Percentiles rank a stretch among this genome's conserved stretches.
Evolutionary conservation across 140 eudicot genomes (phyloP).

Genomic region (Flaveria floridana): DNA sequence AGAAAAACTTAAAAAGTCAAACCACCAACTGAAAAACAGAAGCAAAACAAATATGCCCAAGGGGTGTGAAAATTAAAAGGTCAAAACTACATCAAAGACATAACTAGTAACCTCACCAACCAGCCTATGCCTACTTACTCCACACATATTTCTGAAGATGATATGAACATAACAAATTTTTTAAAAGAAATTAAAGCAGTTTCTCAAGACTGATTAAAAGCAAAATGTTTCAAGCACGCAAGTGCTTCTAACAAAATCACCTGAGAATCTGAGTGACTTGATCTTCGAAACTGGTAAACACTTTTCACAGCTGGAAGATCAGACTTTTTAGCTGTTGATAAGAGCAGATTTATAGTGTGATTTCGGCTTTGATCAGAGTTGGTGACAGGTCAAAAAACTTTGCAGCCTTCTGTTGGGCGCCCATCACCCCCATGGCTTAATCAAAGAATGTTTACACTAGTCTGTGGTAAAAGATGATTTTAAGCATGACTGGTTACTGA

Average conservation of each 20-base stretch:
- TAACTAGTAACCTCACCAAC: constrained; percentile 5
- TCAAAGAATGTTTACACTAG: constrained; percentile 10
- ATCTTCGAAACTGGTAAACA: constrained; percentile 15
- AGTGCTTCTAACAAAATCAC: constrained; percentile 23
- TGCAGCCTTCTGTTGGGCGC: constrained; percentile 23
- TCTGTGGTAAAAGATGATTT: background rate
- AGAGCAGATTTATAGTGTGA: constrained; percentile 6
- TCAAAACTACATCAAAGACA: constrained; percentile 9
- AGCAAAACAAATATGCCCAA: constrained; percentile 14
- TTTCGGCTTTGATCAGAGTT: background rate
- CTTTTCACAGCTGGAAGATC: constrained; percentile 16
- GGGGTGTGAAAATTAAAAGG: background rate
- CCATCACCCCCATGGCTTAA: background rate
- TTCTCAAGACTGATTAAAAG: constrained; percentile 10
- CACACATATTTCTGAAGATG: background rate
- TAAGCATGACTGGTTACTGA: background rate
- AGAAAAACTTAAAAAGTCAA: background rate
- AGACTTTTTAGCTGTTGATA: background rate
- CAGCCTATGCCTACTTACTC: constrained; percentile 20
- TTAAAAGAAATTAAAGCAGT: background rate
- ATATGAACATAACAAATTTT: constrained; percentile 15
- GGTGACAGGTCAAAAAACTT: constrained; percentile 15
- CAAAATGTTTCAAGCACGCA: background rate
- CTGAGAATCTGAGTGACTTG: constrained; percentile 21
- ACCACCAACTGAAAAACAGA: background rate